Base-by-base conservation (phyloP, 768 basidiomycete genomes). In the Dendrothele bispora region DNA sequence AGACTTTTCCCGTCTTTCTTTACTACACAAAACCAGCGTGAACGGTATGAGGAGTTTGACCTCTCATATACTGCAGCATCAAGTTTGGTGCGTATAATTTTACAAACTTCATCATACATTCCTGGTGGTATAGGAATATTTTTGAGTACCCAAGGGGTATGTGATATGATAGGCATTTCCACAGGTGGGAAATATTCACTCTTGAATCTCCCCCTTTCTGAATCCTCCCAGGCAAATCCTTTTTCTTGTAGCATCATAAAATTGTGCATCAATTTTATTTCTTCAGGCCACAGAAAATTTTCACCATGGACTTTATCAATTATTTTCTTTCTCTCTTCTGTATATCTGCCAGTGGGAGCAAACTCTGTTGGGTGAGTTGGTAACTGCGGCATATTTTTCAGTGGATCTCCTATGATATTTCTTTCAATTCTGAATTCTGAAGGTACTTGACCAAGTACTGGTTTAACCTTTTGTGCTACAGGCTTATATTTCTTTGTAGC, bases 181-280 rank as follows among this genome's bases (percentile, higher is more conserved):
- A 68, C 47, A 0, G 68, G 66, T 0, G 52, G 49, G 39, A 72
- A 74, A 29, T 58, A 73, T 2, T 72, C 60, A 1, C 59, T 40
- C 1, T 45, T 39, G 21, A 74, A 72, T 0, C 37, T 34, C 1
- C 76, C 71, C 10, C 61, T 57, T 41, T 78, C 69, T 0, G 32
- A 7, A 7, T 75, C 66, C 3, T 64, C 48, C 72, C 69, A 78
- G 0, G 74, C 70, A 27, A 78, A 69, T 0, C 49, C 69, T 0
- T 51, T 7, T 22, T 74, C 54, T 3, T 71, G 63, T 14, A 46
- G 18, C 17, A 43, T 52, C 46, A 75, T 55, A 2, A 72, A 39
- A n/a, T 70, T 56, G 25, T 70, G 61, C 1, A 66, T 21, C 3
- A 74, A 48, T 7, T 56, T 57, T 4, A 51, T 48, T 37, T 74